Evolutionary conservation across 176 grass and related monocot species (phyloP), one percentile per base, ranked within the genome.

Genomic region (Lolium perenne): DNA sequence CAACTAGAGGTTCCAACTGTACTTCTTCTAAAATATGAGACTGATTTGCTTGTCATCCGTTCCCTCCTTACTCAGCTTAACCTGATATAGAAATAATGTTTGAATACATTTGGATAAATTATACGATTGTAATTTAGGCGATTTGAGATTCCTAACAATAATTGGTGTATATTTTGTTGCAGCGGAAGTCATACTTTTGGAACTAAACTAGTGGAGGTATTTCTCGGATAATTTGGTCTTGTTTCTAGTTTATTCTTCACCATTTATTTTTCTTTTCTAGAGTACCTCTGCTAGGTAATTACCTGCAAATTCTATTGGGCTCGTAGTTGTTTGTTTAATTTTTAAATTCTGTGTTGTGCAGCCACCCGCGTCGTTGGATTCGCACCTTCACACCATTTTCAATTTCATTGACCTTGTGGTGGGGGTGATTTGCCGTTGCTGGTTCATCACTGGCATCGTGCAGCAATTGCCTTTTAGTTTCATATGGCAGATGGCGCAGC

Each of bases 161-260:
- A 12, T 76, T 26, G 25, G 46, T 73, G 83, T 49, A 41, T 86
- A n/a, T 88, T 92, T 65, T 65, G 25, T 32, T 65, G 51, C 80
- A 97, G 95, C 25, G 91, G 93, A 84, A 88, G 91, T 54, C 95
- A 95, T 90, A 93, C 91, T 77, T 85, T 97, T 54, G 95, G 71
- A 82, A 90, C 69, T 77, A 95, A 85, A 91, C 60, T 95, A 59
- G 83, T 84, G 78, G 95, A 98, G 95, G 95, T 98, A 87, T 23
- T 75, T 11, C 16, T 81, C 54, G 10, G 40, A 73, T 65, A 17
- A 22, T 75, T 87, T 80, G 54, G 18, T 89, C 57, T 87, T 86
- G 64, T 69, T 86, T 63, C 35, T 49, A 76, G 50, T 49, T 29
- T 60, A 53, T 56, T 71, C 69, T 68, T 14, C 55, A 76, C 5